Conservation (phyloP, 805 yeast species). For the Yarrowia phangngaensis region DNA sequence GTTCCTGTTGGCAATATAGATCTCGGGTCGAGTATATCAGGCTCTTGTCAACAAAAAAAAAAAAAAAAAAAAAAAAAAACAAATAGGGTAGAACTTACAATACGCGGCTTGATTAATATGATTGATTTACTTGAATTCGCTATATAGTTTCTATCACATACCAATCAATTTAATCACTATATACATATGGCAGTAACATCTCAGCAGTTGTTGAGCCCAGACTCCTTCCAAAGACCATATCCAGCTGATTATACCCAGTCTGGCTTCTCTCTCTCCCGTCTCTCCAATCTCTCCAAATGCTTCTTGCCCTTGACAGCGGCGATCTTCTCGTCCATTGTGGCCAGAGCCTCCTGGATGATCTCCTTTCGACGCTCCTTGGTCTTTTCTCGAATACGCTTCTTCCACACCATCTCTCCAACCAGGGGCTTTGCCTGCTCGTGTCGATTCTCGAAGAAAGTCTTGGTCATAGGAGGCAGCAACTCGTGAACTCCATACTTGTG, state of each 20-base stretch:
- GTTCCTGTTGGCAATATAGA: too few relatives aligned
- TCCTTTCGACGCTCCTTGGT: slow-evolving; percentile 52
- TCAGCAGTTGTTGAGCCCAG: too few relatives aligned
- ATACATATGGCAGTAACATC: too few relatives aligned
- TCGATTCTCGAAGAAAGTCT: slow-evolving; percentile 75
- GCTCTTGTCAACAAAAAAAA: too few relatives aligned
- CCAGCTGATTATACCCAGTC: slow-evolving; percentile 8
- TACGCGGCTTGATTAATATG: too few relatives aligned
- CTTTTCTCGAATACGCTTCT: slow-evolving; percentile 17
- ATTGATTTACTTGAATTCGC: too few relatives aligned
- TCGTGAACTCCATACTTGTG: slow-evolving; percentile 74
- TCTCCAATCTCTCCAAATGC: slow-evolving; percentile 17
- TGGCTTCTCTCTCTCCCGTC: slow-evolving; percentile 24
- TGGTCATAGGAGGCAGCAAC: slow-evolving; percentile 65
- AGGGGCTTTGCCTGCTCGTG: slow-evolving; percentile 63
- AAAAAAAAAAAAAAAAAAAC: too few relatives aligned
- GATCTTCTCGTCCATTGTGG: slow-evolving; percentile 62
- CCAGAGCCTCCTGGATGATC: slow-evolving; percentile 60
- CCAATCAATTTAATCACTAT: too few relatives aligned
- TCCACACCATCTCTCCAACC: slow-evolving; percentile 48
- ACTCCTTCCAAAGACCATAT: too few relatives aligned
- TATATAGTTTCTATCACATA: too few relatives aligned
- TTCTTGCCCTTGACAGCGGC: slow-evolving; percentile 58
- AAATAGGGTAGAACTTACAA: too few relatives aligned
- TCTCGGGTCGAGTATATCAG: too few relatives aligned